Evolutionary conservation across 768 basidiomycete genomes (phyloP), one percentile per base, ranked within the genome.

Genomic region (Scleroderma citrinum): DNA sequence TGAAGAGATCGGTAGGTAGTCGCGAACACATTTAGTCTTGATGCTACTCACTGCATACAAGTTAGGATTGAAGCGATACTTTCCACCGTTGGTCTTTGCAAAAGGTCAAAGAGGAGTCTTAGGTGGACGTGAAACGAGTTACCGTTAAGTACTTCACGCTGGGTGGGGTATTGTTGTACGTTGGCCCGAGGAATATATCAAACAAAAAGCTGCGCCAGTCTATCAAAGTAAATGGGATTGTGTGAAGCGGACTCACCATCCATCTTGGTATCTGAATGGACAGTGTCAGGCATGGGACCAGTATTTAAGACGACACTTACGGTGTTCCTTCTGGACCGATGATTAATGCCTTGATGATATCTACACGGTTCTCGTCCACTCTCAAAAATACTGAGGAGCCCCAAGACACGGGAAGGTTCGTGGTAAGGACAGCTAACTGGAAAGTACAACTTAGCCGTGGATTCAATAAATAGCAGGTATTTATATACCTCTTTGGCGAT

Each of bases 261-360:
- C 93, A 63, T 96, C 94, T 59, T 94, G 75, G 61, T 92, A 92
- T 37, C 89, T 92, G 51, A 13, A 42, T 19, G 2, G 46, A 13
- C 26, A 31, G 44, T 47, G 26, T 43, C 53, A 50, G 41, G 37
- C 47, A 37, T 51, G n/a, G 48, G 31, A 44, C 13, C 40, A 34
- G 47, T 39, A 26, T n/a, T 44, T 17, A 51, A 35, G 31, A 5
- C 7, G 47, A 20, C 38, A 74, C 85, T 62, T 73, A 95, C 81
- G 93, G 93, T 36, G 93, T 95, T 45, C 87, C 91, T 72, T 93
- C 90, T 10, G 93, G 93, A 1, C 93, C 94, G 19, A 88, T 90
- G 53, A 92, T 89, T 17, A 91, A 67, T n/a, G 87, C 87, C 61
- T 94, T 95, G 67, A 94, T 92, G 41, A 94, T 77, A 61, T 93